phyloP scores from a whole-genome alignment of 2,329 filamentous ascomycete species.

The Paraphaeosphaeria sporulosa region DNA sequence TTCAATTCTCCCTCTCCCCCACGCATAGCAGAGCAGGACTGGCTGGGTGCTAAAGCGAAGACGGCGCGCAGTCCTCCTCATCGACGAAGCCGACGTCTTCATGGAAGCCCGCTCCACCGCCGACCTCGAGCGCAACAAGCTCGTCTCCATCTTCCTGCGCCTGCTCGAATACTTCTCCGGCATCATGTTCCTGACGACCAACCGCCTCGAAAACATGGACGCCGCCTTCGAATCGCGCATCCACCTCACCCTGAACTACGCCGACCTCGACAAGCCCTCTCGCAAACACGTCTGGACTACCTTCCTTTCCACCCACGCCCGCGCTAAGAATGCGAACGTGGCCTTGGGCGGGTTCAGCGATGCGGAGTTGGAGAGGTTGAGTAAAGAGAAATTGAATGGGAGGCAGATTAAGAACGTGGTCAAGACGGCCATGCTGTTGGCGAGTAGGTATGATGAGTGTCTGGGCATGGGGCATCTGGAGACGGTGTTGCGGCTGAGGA shows the following conservation, averaged over 20 bases:
- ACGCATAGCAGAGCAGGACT: too few relatives aligned
- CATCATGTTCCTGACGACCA: slow-evolving; percentile 86
- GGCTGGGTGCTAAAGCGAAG: too few relatives aligned
- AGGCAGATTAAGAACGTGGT: slow-evolving; percentile 53
- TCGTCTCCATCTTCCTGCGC: slow-evolving; percentile 85
- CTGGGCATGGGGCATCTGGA: slow-evolving; percentile 20
- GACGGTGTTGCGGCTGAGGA: slow-evolving; percentile 20
- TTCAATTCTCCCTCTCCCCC: not conserved
- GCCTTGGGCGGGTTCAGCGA: slow-evolving; percentile 30
- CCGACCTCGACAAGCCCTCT: slow-evolving; percentile 47
- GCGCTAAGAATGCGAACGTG: slow-evolving; percentile 17
- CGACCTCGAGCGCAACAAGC: slow-evolving; percentile 81
- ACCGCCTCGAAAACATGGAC: slow-evolving; percentile 63
- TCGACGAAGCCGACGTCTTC: slow-evolving; percentile 73
- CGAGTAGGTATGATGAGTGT: slow-evolving; percentile 15
- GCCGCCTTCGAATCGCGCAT: slow-evolving; percentile 57
- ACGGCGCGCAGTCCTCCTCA: slow-evolving; percentile 67
- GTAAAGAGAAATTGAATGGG: slow-evolving; percentile 46
- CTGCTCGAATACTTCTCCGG: slow-evolving; percentile 85
- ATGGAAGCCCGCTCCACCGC: slow-evolving; percentile 70
- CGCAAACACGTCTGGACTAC: slow-evolving; percentile 52
- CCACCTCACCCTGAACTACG: slow-evolving; percentile 53
- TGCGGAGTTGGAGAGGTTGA: slow-evolving; percentile 38
- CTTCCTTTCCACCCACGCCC: slow-evolving; percentile 10
- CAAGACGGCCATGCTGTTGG: slow-evolving; percentile 18